Conservation (phyloP, 2,329 filamentous ascomycete species). For the Zasmidium citrigriseum region DNA sequence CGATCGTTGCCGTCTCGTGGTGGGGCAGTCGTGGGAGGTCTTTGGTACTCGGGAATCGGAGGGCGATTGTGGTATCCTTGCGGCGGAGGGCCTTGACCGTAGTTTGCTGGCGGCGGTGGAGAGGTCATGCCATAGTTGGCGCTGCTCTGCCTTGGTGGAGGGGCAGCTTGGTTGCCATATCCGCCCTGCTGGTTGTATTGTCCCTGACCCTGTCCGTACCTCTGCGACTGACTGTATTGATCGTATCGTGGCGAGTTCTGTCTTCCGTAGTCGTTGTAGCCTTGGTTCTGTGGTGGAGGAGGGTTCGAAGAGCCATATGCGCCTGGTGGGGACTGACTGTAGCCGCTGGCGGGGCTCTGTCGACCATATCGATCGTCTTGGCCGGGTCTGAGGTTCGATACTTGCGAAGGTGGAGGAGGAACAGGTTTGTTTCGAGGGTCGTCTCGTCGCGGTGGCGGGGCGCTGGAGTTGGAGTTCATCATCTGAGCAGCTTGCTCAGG, state of each 20-base stretch:
- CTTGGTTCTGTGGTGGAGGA: slow-evolving; percentile 28
- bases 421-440: slow-evolving; percentile 46
- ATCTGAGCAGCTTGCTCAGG: slow-evolving; percentile 60
- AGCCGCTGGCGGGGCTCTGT: slow-evolving; percentile 30
- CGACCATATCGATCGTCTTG: slow-evolving; percentile 39
- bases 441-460: slow-evolving; percentile 24
- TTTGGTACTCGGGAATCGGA: slow-evolving; percentile 50
- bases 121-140: slow-evolving; percentile 25
- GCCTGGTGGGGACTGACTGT: slow-evolving; percentile 35
- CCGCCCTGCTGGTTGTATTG: slow-evolving; percentile 10
- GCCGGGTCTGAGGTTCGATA: slow-evolving; percentile 36
- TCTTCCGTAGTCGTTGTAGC: slow-evolving; percentile 34
- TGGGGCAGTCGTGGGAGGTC: slow-evolving; percentile 50
- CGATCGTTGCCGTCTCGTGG: slow-evolving; percentile 63
- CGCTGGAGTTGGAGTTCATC: slow-evolving; percentile 28
- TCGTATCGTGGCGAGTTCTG: slow-evolving; percentile 37
- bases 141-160: slow-evolving; percentile 20
- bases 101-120: slow-evolving; percentile 50
- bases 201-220: slow-evolving; percentile 17
- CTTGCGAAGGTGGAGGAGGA: slow-evolving; percentile 38
- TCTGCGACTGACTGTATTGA: slow-evolving; percentile 31
- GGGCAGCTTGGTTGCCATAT: slow-evolving; percentile 15
- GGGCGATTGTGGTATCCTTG: slow-evolving; percentile 66
- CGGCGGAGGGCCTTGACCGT: slow-evolving; percentile 56
- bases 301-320: slow-evolving; percentile 39